Base-by-base conservation (phyloP, 177 flowering plant species). In the Vitis hybrid region DNA sequence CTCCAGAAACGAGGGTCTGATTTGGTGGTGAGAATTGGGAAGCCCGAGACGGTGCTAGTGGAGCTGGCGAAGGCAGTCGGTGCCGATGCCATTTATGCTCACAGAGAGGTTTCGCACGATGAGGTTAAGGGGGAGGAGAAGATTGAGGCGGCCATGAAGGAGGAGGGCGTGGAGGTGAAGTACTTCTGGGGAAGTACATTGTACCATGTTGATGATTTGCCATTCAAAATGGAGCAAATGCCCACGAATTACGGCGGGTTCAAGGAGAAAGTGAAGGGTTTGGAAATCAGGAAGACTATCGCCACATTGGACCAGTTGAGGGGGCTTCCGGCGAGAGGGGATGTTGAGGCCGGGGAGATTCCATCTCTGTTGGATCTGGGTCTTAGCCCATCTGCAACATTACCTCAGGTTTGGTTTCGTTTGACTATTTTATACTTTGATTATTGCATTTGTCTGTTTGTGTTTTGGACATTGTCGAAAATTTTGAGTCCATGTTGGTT, bases 171-270 rank as follows among this genome's bases (percentile, higher is more conserved):
- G 70, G 98, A 94, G 76, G 85, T 89, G 50, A 94, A 92, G 90
- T 95, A 88, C 79, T 93, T 90, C 52, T 95, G 98, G 99, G 99
- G 99, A 52, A 95, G 98, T 69, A 95, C 98, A 38, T 76, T 95
- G 83, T 85, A 83, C 71, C 99, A 95, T 78, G 53, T 90, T 49
- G 97, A 95, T 49, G 99, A 95, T 85, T 80, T 95, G 82, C 96
- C 98, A 1, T 95, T 95, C 71, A 83, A 86, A 61, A 70, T 93
- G 86, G 92, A 85, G 72, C 89, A 89, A 0, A 93, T 93, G 96
- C 99, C 99, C 2, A 70, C 86, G 2, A 92, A 85, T 77, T 87
- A 90, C 59, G 87, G 89, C 13, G 94, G 90, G 60, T 93, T 94
- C 76, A 89, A 79, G 83, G 95, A 94, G 84, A 90, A 82, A 63